These are phyloP conservation scores for Ceratocystis variospora DNA, from an alignment of 2,329 filamentous ascomycete species.

Conservation along the genomic window DNA sequence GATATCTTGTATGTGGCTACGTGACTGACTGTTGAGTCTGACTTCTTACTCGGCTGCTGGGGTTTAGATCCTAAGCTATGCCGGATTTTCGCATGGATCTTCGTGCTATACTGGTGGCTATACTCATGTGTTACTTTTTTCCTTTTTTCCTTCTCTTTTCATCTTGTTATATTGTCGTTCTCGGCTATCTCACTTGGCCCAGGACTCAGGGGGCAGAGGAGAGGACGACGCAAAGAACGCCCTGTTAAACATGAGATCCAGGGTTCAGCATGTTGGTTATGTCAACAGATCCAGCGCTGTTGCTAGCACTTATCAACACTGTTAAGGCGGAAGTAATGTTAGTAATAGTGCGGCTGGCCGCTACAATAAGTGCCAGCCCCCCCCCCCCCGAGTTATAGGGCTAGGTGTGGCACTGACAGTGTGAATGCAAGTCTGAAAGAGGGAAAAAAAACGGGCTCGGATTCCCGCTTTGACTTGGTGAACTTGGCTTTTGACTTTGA, in stretches of 20 bases:
- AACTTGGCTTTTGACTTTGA: neutral
- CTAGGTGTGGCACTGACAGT: neutral
- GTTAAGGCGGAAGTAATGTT: too few relatives aligned
- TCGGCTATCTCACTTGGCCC: slow-evolving; percentile 1
- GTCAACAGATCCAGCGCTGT: neutral
- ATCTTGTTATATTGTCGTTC: neutral
- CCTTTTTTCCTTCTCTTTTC: neutral
- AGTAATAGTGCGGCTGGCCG: too few relatives aligned
- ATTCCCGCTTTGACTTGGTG: neutral
- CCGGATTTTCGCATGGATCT: slow-evolving; percentile 5
- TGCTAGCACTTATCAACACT: neutral
- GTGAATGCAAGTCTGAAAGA: neutral
- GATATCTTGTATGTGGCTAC: neutral
- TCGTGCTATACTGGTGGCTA: neutral
- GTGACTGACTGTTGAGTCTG: neutral
- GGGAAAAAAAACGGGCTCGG: neutral
- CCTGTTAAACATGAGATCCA: neutral
- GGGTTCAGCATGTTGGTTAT: neutral
- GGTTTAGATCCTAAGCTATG: slow-evolving; percentile 5
- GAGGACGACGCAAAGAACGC: neutral
- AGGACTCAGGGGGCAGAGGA: neutral
- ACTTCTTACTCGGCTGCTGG: neutral
- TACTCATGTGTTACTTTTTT: neutral
- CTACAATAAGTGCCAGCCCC: neutral
- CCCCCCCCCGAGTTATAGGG: neutral